Conservation (phyloP, 805 yeast genomes). For the Yarrowia phangngaensis region DNA sequence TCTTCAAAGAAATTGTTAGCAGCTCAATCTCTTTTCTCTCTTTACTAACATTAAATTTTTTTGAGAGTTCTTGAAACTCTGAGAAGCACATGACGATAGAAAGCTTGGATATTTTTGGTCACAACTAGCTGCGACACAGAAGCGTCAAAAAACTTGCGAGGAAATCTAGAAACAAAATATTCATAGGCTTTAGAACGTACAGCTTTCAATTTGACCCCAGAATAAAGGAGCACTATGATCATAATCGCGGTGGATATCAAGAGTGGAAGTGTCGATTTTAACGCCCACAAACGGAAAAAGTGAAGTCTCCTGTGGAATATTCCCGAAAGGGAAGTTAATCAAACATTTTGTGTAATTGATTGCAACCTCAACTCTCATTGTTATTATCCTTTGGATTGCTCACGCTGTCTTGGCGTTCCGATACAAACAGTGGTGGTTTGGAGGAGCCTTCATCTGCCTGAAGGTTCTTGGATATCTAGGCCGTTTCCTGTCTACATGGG, state of each 20-base stretch:
- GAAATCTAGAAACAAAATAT: constrained; percentile 1
- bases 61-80: background rate
- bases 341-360: constrained; percentile 6
- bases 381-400: constrained; percentile 46
- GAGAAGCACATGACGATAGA: background rate
- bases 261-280: background rate
- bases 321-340: constrained; percentile 1
- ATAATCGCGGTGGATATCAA: background rate
- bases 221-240: background rate
- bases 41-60: too few relatives aligned
- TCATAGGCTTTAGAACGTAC: background rate
- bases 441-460: constrained; percentile 43
- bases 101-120: background rate
- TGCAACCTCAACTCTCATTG: too few relatives aligned
- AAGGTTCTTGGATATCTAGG: constrained; percentile 55
- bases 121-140: background rate
- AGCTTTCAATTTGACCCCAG: constrained; percentile 2
- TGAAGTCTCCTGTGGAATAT: background rate
- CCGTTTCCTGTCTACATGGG: constrained; percentile 60
- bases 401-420: constrained; percentile 47
- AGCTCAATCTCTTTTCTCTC: too few relatives aligned
- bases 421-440: constrained; percentile 63
- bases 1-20: too few relatives aligned
- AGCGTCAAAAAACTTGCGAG: background rate
- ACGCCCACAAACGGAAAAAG: constrained; percentile 6